Conservation (phyloP, 805 yeast species). For the Candida pseudofarinosa region DNA sequence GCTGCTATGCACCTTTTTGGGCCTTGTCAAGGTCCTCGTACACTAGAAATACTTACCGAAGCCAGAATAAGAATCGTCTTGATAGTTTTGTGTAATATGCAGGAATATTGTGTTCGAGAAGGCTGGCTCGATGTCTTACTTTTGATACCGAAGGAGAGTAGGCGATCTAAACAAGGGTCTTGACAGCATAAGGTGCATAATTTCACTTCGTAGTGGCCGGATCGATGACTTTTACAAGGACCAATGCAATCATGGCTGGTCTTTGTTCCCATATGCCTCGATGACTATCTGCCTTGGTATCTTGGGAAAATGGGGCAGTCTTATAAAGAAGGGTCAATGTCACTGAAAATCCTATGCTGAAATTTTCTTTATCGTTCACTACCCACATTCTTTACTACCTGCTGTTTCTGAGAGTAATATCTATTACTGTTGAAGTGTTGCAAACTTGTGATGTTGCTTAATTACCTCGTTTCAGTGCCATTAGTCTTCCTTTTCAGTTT, state of each 20-base stretch:
- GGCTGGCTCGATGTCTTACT: neutral
- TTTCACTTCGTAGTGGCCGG: neutral
- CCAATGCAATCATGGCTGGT: neutral
- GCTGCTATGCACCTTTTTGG: no score
- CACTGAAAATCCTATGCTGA: no score
- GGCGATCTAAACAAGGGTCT: neutral
- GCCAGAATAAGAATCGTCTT: no score
- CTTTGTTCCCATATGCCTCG: neutral
- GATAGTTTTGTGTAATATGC: no score
- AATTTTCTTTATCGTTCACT: no score
- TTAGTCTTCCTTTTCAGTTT: conserved; percentile 3
- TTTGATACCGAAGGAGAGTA: neutral
- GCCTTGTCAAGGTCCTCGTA: no score
- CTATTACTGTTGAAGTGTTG: no score
- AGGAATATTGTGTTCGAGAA: no score
- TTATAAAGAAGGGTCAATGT: no score
- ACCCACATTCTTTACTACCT: no score
- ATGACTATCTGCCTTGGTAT: neutral
- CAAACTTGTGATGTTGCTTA: neutral
- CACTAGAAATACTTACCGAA: no score
- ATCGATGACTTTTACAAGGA: neutral
- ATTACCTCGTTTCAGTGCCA: neutral
- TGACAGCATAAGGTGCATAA: neutral
- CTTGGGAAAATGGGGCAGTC: neutral
- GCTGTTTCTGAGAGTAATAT: no score